Base-by-base conservation (phyloP, 2,329 filamentous ascomycete species). In the Epicoccum sorghinum region DNA sequence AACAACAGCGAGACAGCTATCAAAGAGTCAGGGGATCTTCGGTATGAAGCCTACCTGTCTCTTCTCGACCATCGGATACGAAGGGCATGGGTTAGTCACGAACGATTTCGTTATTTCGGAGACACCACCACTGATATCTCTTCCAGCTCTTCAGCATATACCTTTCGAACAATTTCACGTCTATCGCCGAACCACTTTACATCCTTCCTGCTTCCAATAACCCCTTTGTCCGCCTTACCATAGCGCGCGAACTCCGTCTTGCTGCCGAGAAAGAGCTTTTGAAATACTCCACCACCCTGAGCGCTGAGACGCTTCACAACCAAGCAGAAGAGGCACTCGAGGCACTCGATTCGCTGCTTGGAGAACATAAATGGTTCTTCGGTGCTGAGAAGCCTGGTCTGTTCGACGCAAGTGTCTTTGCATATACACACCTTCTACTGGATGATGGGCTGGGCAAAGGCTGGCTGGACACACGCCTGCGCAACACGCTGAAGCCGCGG, bases 391-490 rank as follows among this genome's bases (percentile, higher is more conserved):
- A 74, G 13, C 91, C 93, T 0, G 86, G 87, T 0, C 69, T 93
- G 23, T 93, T 98, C 64, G 95, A 99, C 75, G 93, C 93, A 6
- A 86, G 86, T 48, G 85, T 98, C 2, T 98, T 97, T 76, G 87
- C 91, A 3, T 99, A 97, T 74, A 93, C 90, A 0, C 86, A 96
- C 73, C 78, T 96, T 45, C 79, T 98, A 47, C 76, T 96, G 46
- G 86, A 89, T 55, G 81, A 86, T 30, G 67, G 66, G 2, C 67
- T 91, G 60, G 79, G 76, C 1, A 68, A 70, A 13, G 71, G 68
- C 8, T 93, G 90, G 89, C 79, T 78, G 54, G 85, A 90, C 52
- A 82, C 81, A 56, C 78, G 80, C 47, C 76, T 96, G 46, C 79
- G 74, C 12, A 79, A 82, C 50, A 76, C 83, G 45, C 68, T 96